Evolutionary conservation across 1,139 yeast genomes (phyloP).

Genomic region (Candida dubliniensis): DNA sequence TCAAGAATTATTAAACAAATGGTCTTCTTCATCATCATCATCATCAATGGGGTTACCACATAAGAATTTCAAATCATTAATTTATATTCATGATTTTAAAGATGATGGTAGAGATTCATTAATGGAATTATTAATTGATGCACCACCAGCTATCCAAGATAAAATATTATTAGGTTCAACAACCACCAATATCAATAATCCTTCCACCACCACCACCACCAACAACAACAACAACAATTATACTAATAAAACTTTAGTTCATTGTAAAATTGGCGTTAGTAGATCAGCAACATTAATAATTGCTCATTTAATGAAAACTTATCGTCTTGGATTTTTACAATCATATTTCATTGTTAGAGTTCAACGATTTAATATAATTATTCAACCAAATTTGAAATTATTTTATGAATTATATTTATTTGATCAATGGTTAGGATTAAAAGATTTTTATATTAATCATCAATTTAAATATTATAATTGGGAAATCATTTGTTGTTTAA

Average conservation of each 20-base stretch:
- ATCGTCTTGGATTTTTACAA: constrained; percentile 61
- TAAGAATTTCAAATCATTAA: constrained; percentile 22
- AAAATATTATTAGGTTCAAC: constrained; percentile 24
- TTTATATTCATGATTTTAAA: constrained; percentile 36
- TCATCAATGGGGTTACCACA: no score
- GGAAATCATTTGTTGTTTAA: constrained; percentile 38
- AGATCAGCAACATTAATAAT: constrained; percentile 88
- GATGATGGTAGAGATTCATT: constrained; percentile 46
- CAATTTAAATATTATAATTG: constrained; percentile 23
- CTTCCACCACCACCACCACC: no score
- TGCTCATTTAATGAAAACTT: constrained; percentile 82
- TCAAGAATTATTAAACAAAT: constrained; percentile 6
- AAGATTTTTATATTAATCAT: constrained; percentile 11
- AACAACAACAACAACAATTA: constrained; percentile 13
- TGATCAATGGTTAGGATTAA: constrained; percentile 54
- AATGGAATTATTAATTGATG: constrained; percentile 28
- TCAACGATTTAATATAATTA: constrained; percentile 79
- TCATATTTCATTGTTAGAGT: constrained; percentile 84
- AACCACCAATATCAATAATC: constrained; percentile 11
- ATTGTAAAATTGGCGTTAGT: constrained; percentile 91
- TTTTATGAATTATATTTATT: constrained; percentile 82
- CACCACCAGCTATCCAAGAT: constrained; percentile 33
- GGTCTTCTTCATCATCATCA: constrained; percentile 3
- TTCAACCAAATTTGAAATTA: constrained; percentile 84
- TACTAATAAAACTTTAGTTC: constrained; percentile 55